Base-by-base conservation (phyloP, 1,139 yeast species). In the Candida labiduridarum region DNA sequence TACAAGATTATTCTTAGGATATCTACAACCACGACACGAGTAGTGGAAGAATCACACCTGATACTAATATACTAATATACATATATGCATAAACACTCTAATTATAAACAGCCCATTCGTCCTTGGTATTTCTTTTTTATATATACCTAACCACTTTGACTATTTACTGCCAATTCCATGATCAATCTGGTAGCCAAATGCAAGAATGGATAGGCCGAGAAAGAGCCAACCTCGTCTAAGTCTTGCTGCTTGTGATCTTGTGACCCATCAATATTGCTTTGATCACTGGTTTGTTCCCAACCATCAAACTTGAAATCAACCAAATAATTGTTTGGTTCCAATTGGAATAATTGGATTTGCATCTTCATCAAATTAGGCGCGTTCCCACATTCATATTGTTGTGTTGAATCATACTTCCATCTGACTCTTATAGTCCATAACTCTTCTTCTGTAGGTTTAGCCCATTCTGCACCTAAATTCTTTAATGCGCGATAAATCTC, bases 301-400 rank as follows among this genome's bases (percentile, higher is more conserved):
- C 99, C 99, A 64, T 94, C 98, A 66, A 94, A 94, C 69, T 94
- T 94, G 74, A 95, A 95, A 67, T 95, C 99, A 29, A 95, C 99
- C 54, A 94, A 77, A 64, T 94, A 94, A 65, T 94, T 94, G 67
- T 94, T 92, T 45, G 96, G 96, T 65, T 95, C 99, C 56, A 94
- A 79, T 66, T 94, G 98, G 71, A 92, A 94, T 54, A 94, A 79
- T 67, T 95, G 99, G 55, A 94, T 94, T 62, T 92, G 95, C 97
- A 94, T 92, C 72, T 89, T 92, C 95, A 95, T 89, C 74, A 87
- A 74, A 49, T 66, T 66, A 48, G 61, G 59, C 10, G 60, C 49
- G n/a, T 61, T 64, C 45, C 69, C 71, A 45, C 74, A 67, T 41
- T 45, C 49, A 16, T 33, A 44, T 25, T 39, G 41, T 19, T 14